phyloP scores from a whole-genome alignment of 352 stramenopile genomes.

The Phytophthora rubi region DNA sequence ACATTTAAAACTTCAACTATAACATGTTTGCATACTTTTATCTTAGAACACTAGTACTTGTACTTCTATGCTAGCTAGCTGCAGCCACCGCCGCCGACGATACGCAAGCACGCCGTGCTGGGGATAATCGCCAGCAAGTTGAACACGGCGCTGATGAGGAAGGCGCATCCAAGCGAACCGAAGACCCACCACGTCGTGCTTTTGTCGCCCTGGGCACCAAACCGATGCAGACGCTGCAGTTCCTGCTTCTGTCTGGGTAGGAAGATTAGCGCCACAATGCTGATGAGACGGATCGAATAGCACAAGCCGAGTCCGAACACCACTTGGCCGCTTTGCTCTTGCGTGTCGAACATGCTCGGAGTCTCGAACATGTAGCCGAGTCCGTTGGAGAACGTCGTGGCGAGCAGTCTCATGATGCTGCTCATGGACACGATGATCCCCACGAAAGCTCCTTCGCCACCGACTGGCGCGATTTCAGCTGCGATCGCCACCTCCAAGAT shows the following conservation, averaged over 20 bases:
- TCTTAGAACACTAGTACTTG: background rate
- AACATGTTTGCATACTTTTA: too few relatives aligned
- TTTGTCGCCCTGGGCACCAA: slow-evolving; percentile 23
- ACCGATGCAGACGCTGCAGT: slow-evolving; percentile 47
- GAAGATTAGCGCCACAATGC: slow-evolving; percentile 46
- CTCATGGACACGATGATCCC: slow-evolving; percentile 62
- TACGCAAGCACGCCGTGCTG: slow-evolving; percentile 38
- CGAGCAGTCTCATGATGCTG: slow-evolving; percentile 55
- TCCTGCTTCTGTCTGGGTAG: slow-evolving; percentile 55
- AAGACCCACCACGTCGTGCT: slow-evolving; percentile 48
- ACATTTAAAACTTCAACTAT: too few relatives aligned
- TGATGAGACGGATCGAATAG: slow-evolving; percentile 49
- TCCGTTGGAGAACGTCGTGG: slow-evolving; percentile 50
- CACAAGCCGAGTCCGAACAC: slow-evolving; percentile 46
- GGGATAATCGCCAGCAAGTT: slow-evolving; percentile 44
- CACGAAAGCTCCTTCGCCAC: slow-evolving; percentile 49
- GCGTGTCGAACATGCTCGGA: slow-evolving; percentile 24
- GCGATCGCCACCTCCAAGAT: slow-evolving; percentile 46
- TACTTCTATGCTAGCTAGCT: slow-evolving; percentile 3
- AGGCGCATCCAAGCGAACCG: slow-evolving; percentile 34
- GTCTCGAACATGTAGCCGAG: slow-evolving; percentile 53
- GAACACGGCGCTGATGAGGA: slow-evolving; percentile 47
- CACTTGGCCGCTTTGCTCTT: slow-evolving; percentile 34
- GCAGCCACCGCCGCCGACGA: slow-evolving; percentile 48
- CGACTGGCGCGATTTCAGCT: slow-evolving; percentile 51